Evolutionary conservation across 2,329 filamentous ascomycete species (phyloP).

Genomic region (Stachybotrys chartarum): DNA sequence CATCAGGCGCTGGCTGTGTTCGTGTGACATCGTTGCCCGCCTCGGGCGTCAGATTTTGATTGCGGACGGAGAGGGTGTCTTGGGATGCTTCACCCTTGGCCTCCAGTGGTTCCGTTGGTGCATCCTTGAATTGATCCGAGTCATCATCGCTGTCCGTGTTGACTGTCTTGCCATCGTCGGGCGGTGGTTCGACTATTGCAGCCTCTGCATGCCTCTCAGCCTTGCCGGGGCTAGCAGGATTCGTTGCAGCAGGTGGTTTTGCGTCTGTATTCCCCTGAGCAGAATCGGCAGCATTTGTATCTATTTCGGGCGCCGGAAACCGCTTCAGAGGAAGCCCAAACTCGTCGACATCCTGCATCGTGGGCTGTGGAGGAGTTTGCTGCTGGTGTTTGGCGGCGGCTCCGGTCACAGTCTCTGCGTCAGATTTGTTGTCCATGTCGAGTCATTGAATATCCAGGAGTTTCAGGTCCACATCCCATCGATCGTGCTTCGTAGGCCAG

Average conservation of each 20-base stretch:
- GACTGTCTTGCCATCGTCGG: background rate
- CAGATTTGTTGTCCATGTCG: slow-evolving; percentile 14
- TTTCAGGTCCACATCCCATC: slow-evolving; percentile 18
- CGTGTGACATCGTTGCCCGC: background rate
- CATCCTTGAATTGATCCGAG: slow-evolving; percentile 24
- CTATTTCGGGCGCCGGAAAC: slow-evolving; percentile 22
- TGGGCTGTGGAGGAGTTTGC: slow-evolving; percentile 15
- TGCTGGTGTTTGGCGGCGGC: slow-evolving; percentile 6
- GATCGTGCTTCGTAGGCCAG: slow-evolving; percentile 7
- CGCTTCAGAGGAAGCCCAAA: slow-evolving; percentile 62
- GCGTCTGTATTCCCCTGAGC: slow-evolving; percentile 5
- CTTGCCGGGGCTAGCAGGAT: slow-evolving; percentile 3
- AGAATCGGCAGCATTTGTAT: slow-evolving; percentile 9
- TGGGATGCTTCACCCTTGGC: slow-evolving; percentile 22
- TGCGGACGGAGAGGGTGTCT: slow-evolving; percentile 3
- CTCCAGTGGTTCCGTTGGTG: slow-evolving; percentile 20
- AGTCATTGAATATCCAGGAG: background rate
- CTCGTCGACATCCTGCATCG: slow-evolving; percentile 52
- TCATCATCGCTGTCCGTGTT: slow-evolving; percentile 23
- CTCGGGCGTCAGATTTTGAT: background rate
- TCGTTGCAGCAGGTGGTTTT: background rate
- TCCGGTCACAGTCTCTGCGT: slow-evolving; percentile 16
- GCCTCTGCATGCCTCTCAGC: background rate
- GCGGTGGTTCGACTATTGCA: background rate
- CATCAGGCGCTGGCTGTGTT: background rate